phyloP scores from a whole-genome alignment of 352 stramenopile species.

The Pythium periplocum region DNA sequence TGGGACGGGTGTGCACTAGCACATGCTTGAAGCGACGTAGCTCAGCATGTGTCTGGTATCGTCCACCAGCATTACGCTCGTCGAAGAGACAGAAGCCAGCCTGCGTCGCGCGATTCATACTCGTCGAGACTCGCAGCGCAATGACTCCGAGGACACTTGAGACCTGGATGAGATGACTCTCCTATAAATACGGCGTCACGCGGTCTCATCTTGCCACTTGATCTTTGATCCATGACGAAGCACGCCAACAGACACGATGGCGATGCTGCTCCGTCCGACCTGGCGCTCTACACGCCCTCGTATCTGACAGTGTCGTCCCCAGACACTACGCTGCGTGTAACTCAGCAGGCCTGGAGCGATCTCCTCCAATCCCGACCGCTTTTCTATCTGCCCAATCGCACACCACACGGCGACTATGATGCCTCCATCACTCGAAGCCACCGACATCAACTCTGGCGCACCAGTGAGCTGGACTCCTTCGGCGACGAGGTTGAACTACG shows the following conservation, averaged over 20 bases:
- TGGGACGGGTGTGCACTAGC: conserved; percentile 37
- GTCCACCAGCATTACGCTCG: conserved; percentile 66
- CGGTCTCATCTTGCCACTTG: too few species aligned
- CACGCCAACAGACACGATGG: too few species aligned
- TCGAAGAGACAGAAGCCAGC: conserved; percentile 72
- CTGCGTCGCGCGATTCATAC: conserved; percentile 57
- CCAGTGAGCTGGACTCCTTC: conserved; percentile 36
- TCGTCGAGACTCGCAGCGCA: conserved; percentile 7
- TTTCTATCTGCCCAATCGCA: conserved; percentile 46
- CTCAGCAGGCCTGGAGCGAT: conserved; percentile 24
- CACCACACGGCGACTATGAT: conserved; percentile 36
- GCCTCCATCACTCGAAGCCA: conserved; percentile 11
- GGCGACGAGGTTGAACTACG: conserved; percentile 30
- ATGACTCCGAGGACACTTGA: neutral
- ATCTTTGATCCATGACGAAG: too few species aligned
- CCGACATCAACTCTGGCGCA: conserved; percentile 39
- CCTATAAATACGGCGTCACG: too few species aligned
- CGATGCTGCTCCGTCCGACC: conserved; percentile 7
- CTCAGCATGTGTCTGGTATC: conserved; percentile 71
- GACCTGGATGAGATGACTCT: neutral
- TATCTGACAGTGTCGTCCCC: conserved; percentile 14
- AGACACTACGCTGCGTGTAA: neutral
- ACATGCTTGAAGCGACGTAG: conserved; percentile 77
- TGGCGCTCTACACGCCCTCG: conserved; percentile 30
- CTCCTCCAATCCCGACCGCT: conserved; percentile 27